A percentile compares a stretch with the other conserved stretches of the same genome.
Evolutionary conservation across 306 rosid species (phyloP).

Genomic region (Neltuma alba): DNA sequence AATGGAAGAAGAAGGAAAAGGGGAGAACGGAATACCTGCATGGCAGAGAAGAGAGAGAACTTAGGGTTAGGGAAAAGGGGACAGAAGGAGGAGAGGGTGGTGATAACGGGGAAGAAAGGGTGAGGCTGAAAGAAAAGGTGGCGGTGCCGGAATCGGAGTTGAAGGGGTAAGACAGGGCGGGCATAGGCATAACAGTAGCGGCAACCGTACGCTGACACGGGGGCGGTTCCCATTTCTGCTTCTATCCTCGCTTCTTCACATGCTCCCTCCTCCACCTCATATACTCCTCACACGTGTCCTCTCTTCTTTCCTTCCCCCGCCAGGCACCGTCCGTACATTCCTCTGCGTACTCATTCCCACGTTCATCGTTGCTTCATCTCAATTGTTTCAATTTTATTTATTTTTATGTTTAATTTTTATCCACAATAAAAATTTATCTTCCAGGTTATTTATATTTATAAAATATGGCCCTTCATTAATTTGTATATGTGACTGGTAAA

Average conservation of each 20-base stretch:
- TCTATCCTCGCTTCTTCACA: background rate
- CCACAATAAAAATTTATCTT: no score
- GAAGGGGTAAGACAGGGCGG: conserved; percentile 27
- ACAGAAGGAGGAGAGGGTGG: conserved; percentile 34
- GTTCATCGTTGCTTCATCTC: no score
- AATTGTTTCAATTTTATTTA: no score
- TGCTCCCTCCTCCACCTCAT: background rate
- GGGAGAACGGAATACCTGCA: conserved; percentile 60
- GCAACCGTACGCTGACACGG: conserved; percentile 40
- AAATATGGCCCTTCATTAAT: no score
- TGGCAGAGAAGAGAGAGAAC: conserved; percentile 46
- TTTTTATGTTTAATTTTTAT: no score
- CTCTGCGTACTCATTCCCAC: no score
- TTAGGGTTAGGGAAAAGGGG: conserved; percentile 43
- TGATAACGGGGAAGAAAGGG: background rate
- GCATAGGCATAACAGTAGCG: conserved; percentile 26
- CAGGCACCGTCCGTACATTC: no score
- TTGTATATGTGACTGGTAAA: no score
- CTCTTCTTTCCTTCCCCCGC: background rate
- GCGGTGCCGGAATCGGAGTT: background rate
- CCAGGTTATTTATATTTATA: no score
- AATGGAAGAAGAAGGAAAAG: background rate
- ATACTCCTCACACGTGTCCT: conserved; percentile 14
- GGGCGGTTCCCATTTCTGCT: conserved; percentile 4
- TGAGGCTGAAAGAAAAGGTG: conserved; percentile 13